Base-by-base conservation (phyloP, 148 eudicot species). In the Spergularia bocconei region DNA sequence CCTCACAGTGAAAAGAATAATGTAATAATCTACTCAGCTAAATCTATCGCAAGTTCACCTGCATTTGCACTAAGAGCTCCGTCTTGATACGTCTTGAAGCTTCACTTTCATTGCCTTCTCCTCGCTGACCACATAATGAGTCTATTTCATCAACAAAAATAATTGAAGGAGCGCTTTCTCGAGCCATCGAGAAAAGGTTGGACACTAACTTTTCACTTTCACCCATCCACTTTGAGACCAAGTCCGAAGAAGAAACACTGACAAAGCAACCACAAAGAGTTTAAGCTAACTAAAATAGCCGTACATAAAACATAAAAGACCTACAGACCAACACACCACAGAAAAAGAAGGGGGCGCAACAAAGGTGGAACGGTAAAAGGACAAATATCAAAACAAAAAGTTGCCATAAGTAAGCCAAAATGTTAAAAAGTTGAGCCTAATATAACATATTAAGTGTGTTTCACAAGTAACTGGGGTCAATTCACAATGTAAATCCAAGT, bases 161-260 rank as follows among this genome's bases (percentile, higher is more conserved):
- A 73, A 95, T 95, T 33, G 99, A 87, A 17, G 99, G 99, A 23
- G 92, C 84, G 84, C 99, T 95, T 80, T 95, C 97, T 61, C 99
- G 99, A 76, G 99, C 97, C 99, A 95, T 95, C 82, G 90, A 88
- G 77, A 95, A 95, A 79, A 95, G 97, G 82, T 95, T 95, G 73
- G 96, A 82, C 55, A 95, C 99, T 72, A 95, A 83, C 86, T 95
- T 95, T 79, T 95, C 99, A 85, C 99, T 95, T 86, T 95, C 99
- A 67, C 99, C 99, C 99, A 95, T 95, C 99, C 99, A 95, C 85
- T 95, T 95, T 67, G 99, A 95, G 73, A 95, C 99, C 80, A 95
- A 81, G 77, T 95, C 97, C 57, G 99, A 95, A n/a, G 99, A 95
- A 67, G 99, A 95, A 74, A 95, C 80, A 79, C 99, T 95, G 86